Percentiles rank a stretch among this genome's conserved stretches.
These are phyloP conservation scores for Ophiostoma fasciatum DNA, from an alignment of 2,329 filamentous ascomycete species.

Conservation along the genomic window DNA sequence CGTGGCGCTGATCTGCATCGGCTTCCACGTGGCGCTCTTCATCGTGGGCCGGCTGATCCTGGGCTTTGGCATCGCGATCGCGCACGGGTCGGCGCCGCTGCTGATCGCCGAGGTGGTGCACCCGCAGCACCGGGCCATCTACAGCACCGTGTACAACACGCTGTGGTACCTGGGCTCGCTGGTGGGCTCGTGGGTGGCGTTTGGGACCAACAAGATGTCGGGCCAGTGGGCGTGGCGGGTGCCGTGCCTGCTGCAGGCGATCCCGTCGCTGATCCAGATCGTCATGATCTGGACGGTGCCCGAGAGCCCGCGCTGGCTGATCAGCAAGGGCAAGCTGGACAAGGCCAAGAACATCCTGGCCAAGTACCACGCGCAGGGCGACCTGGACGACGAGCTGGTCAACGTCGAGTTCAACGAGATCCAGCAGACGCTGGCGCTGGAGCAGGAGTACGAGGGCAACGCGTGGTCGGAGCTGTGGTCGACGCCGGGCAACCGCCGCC, in stretches of 20 bases:
- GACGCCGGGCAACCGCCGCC: constrained; percentile 11
- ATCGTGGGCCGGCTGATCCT: constrained; percentile 11
- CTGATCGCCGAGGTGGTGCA: constrained; percentile 10
- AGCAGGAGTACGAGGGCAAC: constrained; percentile 8
- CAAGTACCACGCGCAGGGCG: constrained; percentile 10
- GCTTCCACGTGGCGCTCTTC: constrained; percentile 20
- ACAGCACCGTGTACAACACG: constrained; percentile 11
- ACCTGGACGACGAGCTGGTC: constrained; percentile 8
- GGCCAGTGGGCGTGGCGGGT: constrained; percentile 11
- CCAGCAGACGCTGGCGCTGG: constrained; percentile 7
- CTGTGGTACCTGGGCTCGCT: constrained; percentile 19
- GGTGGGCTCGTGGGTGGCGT: constrained; percentile 13
- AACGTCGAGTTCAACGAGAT: constrained; percentile 11
- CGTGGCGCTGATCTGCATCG: constrained; percentile 23
- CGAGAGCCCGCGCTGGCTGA: constrained; percentile 17
- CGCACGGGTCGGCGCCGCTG: constrained; percentile 8
- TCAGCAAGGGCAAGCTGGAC: constrained; percentile 10
- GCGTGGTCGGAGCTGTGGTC: constrained; percentile 8
- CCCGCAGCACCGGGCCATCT: constrained; percentile 9
- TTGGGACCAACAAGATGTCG: constrained; percentile 8
- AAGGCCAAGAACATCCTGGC: constrained; percentile 9
- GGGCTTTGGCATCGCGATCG: constrained; percentile 12
- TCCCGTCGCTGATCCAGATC: constrained; percentile 11
- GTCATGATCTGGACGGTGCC: constrained; percentile 11
- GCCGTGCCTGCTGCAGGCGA: constrained; percentile 10